phyloP scores from a whole-genome alignment of 2,329 filamentous ascomycete genomes.

The Colletotrichum horii region DNA sequence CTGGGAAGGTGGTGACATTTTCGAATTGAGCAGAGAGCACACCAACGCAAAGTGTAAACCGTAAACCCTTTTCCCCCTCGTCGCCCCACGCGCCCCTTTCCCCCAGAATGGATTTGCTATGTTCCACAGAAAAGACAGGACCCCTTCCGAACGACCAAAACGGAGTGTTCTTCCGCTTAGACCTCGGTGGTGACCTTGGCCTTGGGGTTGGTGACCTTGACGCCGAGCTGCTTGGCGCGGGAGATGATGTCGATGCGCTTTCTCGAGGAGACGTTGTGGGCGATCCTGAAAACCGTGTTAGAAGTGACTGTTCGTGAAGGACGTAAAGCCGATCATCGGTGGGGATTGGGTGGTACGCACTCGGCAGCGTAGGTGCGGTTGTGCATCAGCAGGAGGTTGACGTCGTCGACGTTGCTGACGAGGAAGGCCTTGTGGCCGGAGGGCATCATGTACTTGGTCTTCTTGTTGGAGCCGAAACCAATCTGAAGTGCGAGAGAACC shows the following conservation, averaged over 20 bases:
- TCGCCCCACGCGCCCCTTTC: neutral
- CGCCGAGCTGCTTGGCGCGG: slow-evolving; percentile 96
- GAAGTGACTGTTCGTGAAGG: neutral
- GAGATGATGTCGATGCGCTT: slow-evolving; percentile 99
- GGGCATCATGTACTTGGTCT: slow-evolving; percentile 98
- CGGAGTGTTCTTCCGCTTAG: slow-evolving; percentile 47
- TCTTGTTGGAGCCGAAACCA: slow-evolving; percentile 99
- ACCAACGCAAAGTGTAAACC: slow-evolving; percentile 19
- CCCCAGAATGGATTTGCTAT: neutral
- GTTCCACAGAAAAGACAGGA: neutral
- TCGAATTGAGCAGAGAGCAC: slow-evolving; percentile 18
- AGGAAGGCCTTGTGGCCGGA: slow-evolving; percentile 99
- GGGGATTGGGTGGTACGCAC: slow-evolving; percentile 63
- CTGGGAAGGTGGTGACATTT: neutral
- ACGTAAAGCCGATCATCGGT: neutral
- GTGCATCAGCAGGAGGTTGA: slow-evolving; percentile 99
- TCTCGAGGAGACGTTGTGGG: slow-evolving; percentile 95
- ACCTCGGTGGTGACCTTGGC: slow-evolving; percentile 97
- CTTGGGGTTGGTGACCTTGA: slow-evolving; percentile 99
- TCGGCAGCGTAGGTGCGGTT: slow-evolving; percentile 99
- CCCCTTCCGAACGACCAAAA: neutral
- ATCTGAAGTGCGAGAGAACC: slow-evolving; percentile 64
- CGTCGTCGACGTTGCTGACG: slow-evolving; percentile 94
- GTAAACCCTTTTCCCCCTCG: slow-evolving; percentile 1
- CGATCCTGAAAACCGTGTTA: slow-evolving; percentile 72